phyloP scores from a whole-genome alignment of 805 yeast species.

The Debaryomyces castellii region DNA sequence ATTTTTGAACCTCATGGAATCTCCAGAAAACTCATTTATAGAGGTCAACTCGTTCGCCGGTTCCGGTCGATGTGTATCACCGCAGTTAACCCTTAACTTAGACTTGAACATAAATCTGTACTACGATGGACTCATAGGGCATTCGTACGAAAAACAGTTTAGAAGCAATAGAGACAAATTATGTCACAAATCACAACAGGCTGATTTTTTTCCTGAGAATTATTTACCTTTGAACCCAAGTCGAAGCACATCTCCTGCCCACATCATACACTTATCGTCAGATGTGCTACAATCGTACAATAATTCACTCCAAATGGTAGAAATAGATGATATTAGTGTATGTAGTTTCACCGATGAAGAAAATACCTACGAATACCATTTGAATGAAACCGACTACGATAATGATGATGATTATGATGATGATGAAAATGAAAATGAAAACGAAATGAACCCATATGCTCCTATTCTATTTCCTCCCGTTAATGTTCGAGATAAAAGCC shows the following conservation, averaged over 20 bases:
- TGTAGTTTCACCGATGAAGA: background rate
- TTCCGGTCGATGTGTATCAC: background rate
- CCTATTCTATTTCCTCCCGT: slow-evolving; percentile 39
- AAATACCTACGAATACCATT: background rate
- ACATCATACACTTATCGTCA: background rate
- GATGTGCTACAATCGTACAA: background rate
- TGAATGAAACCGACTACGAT: background rate
- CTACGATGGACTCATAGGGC: slow-evolving; percentile 6
- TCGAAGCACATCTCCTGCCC: background rate
- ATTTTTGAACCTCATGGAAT: slow-evolving; percentile 22
- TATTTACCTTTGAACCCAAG: background rate
- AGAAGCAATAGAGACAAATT: background rate
- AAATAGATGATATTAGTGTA: background rate
- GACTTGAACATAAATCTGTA: slow-evolving; percentile 7
- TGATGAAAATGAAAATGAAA: background rate
- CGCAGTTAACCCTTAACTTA: slow-evolving; percentile 7
- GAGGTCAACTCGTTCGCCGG: background rate
- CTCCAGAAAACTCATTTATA: slow-evolving; percentile 2
- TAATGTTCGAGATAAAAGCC: slow-evolving; percentile 21
- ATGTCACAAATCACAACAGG: background rate
- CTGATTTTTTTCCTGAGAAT: background rate
- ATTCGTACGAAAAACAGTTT: background rate
- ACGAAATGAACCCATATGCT: slow-evolving; percentile 21
- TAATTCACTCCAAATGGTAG: background rate
- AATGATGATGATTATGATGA: background rate